Percentiles rank a stretch among this genome's conserved stretches.
Conservation (phyloP, 1,284 basidiomycete genomes). For the Singerocomus inundabilis region DNA sequence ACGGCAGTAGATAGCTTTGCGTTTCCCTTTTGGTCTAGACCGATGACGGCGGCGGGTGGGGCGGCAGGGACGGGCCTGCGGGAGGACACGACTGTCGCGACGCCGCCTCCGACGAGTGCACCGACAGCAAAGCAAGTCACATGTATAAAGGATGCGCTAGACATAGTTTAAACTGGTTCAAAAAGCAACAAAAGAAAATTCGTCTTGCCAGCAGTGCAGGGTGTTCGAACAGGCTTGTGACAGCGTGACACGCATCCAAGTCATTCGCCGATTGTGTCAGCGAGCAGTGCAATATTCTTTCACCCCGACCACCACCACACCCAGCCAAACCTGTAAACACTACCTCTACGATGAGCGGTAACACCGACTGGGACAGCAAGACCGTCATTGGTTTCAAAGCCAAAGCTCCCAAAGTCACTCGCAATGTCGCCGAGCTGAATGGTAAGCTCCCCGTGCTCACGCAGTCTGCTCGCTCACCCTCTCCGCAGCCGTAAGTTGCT, state of each 20-base stretch:
- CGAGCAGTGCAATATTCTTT: not conserved
- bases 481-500: conserved; percentile 47
- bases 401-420: conserved; percentile 67
- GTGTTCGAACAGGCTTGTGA: too few relatives aligned
- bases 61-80: conserved; percentile 19
- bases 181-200: not conserved
- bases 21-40: conserved; percentile 37
- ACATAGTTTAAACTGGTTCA: conserved; percentile 32
- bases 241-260: too few relatives aligned
- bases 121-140: conserved; percentile 73
- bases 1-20: conserved; percentile 29
- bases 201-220: not conserved
- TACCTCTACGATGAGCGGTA: conserved; percentile 46
- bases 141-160: conserved; percentile 49
- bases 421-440: conserved; percentile 68
- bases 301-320: conserved; percentile 15
- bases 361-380: conserved; percentile 69
- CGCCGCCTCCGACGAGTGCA: conserved; percentile 65
- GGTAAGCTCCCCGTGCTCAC: conserved; percentile 41
- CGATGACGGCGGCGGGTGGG: conserved; percentile 35
- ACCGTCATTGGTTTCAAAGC: conserved; percentile 76
- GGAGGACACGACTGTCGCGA: conserved; percentile 48
- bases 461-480: conserved; percentile 4
- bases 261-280: too few relatives aligned
- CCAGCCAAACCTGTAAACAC: not conserved